Evolutionary conservation across 768 basidiomycete species (phyloP).

Genomic region (Infundibulicybe gibba): DNA sequence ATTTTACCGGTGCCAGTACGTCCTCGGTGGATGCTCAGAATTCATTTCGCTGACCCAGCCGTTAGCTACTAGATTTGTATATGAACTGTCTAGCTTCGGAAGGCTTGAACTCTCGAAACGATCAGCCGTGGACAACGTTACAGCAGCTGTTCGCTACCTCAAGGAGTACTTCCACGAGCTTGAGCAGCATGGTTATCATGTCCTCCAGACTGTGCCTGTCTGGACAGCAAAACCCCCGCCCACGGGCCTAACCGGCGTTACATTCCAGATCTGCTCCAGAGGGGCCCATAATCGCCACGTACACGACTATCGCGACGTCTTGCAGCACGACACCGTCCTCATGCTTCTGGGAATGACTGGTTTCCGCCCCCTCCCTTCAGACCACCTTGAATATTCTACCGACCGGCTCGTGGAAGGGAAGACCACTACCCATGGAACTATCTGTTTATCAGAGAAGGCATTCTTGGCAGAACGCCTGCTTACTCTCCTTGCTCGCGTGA

Average conservation of each 20-base stretch:
- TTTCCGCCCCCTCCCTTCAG: slow-evolving; percentile 3
- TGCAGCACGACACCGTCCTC: slow-evolving; percentile 1
- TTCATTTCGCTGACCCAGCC: no score
- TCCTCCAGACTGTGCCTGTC: no score
- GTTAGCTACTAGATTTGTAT: no score
- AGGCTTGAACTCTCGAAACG: no score
- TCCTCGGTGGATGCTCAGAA: neutral
- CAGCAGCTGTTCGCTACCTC: no score
- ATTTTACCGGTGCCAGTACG: neutral
- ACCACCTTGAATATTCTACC: slow-evolving; percentile 5
- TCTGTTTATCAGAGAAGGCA: neutral
- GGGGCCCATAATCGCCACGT: neutral
- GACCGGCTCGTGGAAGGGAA: slow-evolving; percentile 1
- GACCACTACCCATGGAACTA: neutral
- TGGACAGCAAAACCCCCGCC: no score
- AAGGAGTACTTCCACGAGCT: no score
- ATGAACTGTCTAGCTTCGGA: no score
- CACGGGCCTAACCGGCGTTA: no score
- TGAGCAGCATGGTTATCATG: no score
- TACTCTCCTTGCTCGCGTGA: neutral
- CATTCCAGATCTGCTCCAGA: no score
- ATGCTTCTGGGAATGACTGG: slow-evolving; percentile 3
- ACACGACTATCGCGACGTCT: neutral
- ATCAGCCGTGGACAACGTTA: no score
- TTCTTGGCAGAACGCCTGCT: slow-evolving; percentile 1